Evolutionary conservation across 2,329 filamentous ascomycete genomes (phyloP).

Genomic region (Penicillium aurantiogriseum): DNA sequence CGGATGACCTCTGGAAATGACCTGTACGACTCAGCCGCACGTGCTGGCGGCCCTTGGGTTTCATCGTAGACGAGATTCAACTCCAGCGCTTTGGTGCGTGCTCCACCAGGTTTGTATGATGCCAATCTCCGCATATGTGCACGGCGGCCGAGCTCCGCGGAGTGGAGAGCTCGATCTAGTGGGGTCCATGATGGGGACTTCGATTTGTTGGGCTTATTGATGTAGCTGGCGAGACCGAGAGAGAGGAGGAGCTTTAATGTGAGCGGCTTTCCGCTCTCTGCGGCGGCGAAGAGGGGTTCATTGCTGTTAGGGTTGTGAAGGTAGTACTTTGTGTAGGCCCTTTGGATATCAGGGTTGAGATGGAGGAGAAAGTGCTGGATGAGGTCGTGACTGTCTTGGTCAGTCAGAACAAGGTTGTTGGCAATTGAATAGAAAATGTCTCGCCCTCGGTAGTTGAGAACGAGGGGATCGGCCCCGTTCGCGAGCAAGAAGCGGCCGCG

Average conservation of each 20-base stretch:
- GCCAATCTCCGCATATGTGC: conserved; percentile 20
- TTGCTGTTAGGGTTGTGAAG: conserved; percentile 10
- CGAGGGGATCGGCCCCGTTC: conserved; percentile 21
- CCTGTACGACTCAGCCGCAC: conserved; percentile 22
- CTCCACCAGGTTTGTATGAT: conserved; percentile 14
- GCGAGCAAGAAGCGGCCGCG: conserved; percentile 20
- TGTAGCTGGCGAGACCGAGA: conserved; percentile 15
- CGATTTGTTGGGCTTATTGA: conserved; percentile 16
- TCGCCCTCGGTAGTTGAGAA: conserved; percentile 10
- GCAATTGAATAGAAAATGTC: conserved; percentile 26
- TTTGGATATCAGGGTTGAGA: conserved; percentile 9
- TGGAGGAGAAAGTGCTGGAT: conserved; percentile 19
- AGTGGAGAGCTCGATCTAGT: conserved; percentile 23
- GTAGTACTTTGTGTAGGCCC: conserved; percentile 20
- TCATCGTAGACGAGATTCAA: conserved; percentile 18
- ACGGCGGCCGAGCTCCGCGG: conserved; percentile 19
- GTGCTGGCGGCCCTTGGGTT: conserved; percentile 14
- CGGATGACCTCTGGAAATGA: conserved; percentile 17
- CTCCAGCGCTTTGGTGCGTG: conserved; percentile 17
- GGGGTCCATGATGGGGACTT: conserved; percentile 14
- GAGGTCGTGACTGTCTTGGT: conserved; percentile 23
- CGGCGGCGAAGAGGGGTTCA: conserved; percentile 18
- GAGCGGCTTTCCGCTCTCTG: conserved; percentile 14
- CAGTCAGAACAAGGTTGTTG: conserved; percentile 21
- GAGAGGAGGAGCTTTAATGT: conserved; percentile 21